phyloP scores from a whole-genome alignment of 257 asterid genomes.

The Jasminum sambac region DNA sequence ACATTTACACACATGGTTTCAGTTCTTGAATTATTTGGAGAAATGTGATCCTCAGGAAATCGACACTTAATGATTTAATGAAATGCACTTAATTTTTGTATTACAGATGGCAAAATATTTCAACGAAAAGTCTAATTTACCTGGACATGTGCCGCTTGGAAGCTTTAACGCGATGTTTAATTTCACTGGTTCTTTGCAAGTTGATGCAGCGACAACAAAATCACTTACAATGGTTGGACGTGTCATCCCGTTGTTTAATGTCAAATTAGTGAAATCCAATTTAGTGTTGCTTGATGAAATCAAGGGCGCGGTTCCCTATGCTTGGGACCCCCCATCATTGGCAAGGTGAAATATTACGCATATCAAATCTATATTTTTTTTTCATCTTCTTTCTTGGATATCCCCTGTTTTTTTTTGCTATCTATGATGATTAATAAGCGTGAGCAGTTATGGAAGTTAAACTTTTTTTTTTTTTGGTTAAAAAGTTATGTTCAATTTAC shows the following conservation, averaged over 20 bases:
- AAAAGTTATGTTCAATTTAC: too few relatives aligned
- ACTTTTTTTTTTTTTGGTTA: too few relatives aligned
- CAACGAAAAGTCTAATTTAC: slow-evolving; percentile 68
- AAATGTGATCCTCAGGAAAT: neutral
- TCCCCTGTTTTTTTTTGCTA: neutral
- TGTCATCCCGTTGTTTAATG: slow-evolving; percentile 56
- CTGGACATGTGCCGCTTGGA: slow-evolving; percentile 84
- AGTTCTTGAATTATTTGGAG: neutral
- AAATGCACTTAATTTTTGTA: slow-evolving; percentile 25
- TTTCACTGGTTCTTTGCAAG: slow-evolving; percentile 93
- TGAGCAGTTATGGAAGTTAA: too few relatives aligned
- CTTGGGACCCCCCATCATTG: slow-evolving; percentile 95
- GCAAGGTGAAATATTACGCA: slow-evolving; percentile 63
- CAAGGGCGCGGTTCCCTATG: slow-evolving; percentile 84
- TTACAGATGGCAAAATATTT: slow-evolving; percentile 86
- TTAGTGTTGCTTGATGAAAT: slow-evolving; percentile 67
- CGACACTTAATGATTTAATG: too few relatives aligned
- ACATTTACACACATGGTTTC: slow-evolving; percentile 1
- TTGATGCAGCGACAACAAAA: slow-evolving; percentile 88
- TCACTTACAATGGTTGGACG: slow-evolving; percentile 92
- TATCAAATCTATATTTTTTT: slow-evolving; percentile 7
- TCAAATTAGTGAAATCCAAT: slow-evolving; percentile 50
- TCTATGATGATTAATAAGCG: too few relatives aligned
- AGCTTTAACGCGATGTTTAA: slow-evolving; percentile 97
- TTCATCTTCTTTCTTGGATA: slow-evolving; percentile 12